Conservation (phyloP, 305 asterid genomes). For the Nicotiana rustica region DNA sequence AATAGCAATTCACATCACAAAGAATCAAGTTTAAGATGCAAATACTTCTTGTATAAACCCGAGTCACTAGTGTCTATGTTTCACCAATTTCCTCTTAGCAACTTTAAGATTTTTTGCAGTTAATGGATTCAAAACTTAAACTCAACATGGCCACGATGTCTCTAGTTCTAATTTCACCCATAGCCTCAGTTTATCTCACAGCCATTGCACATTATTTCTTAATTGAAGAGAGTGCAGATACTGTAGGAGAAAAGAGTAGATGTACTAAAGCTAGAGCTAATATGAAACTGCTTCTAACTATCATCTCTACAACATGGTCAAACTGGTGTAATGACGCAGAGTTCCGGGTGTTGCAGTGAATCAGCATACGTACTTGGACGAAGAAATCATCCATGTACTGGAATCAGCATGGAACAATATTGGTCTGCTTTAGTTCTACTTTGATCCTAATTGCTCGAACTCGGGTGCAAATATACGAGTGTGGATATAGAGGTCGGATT, state of each 20-base stretch:
- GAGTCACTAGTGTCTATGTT: not conserved
- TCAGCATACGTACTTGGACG: not conserved
- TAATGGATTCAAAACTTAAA: conserved; percentile 19
- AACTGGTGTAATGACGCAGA: not conserved
- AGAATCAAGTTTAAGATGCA: not conserved
- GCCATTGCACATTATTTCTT: too few relatives aligned
- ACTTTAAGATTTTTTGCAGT: conserved; percentile 11
- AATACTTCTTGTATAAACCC: not conserved
- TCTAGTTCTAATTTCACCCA: not conserved
- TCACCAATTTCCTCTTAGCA: not conserved
- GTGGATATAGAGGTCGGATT: too few relatives aligned
- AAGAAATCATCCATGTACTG: not conserved
- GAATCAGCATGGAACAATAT: not conserved
- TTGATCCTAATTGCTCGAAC: not conserved
- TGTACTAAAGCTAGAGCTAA: not conserved
- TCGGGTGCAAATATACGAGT: too few relatives aligned
- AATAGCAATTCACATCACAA: conserved; percentile 25
- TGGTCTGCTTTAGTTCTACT: not conserved
- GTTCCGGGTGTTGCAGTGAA: not conserved
- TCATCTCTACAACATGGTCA: not conserved
- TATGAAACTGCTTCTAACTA: not conserved
- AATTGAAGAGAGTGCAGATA: not conserved
- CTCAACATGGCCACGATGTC: not conserved
- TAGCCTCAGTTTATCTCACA: not conserved
- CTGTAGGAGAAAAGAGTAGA: not conserved